phyloP scores from a whole-genome alignment of 768 basidiomycete species.

The Clavulina sp. region DNA sequence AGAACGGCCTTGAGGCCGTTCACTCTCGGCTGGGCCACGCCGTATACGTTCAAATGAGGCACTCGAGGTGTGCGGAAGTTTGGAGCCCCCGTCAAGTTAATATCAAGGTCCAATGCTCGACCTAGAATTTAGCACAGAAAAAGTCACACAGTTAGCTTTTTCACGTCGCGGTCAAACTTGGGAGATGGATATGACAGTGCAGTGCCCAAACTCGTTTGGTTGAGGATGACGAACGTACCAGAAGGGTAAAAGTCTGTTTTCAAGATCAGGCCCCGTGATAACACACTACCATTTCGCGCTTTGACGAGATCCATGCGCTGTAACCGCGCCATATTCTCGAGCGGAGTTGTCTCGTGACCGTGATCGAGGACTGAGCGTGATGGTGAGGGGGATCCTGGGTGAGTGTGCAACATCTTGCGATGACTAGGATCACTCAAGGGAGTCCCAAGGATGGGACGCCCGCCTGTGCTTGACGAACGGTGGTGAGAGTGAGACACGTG shows the following conservation, averaged over 20 bases:
- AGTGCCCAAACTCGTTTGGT: no score
- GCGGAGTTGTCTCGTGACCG: slow-evolving; percentile 1
- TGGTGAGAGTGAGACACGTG: no score
- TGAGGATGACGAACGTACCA: slow-evolving; percentile 26
- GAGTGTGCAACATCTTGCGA: no score
- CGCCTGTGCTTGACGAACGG: no score
- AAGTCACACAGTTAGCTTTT: slow-evolving; percentile 10
- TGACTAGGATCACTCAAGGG: no score
- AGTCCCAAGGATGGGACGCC: no score
- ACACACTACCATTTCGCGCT: slow-evolving; percentile 63
- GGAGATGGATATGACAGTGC: slow-evolving; percentile 21
- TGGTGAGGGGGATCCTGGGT: no score
- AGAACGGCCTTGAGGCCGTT: slow-evolving; percentile 83
- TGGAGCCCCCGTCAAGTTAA: slow-evolving; percentile 86
- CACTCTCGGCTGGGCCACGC: slow-evolving; percentile 86
- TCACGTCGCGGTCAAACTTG: not conserved
- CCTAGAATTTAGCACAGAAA: slow-evolving; percentile 27
- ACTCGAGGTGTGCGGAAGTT: slow-evolving; percentile 79
- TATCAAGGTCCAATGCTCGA: slow-evolving; percentile 75
- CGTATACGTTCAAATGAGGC: slow-evolving; percentile 77
- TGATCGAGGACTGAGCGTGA: no score
- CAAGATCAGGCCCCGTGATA: slow-evolving; percentile 77
- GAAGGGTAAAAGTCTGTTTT: slow-evolving; percentile 87
- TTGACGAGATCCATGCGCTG: slow-evolving; percentile 32
- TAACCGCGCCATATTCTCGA: slow-evolving; percentile 7